Evolutionary conservation across 2,329 filamentous ascomycete species (phyloP), one percentile per base, ranked within the genome.

Genomic region (Cladosporium sp.): DNA sequence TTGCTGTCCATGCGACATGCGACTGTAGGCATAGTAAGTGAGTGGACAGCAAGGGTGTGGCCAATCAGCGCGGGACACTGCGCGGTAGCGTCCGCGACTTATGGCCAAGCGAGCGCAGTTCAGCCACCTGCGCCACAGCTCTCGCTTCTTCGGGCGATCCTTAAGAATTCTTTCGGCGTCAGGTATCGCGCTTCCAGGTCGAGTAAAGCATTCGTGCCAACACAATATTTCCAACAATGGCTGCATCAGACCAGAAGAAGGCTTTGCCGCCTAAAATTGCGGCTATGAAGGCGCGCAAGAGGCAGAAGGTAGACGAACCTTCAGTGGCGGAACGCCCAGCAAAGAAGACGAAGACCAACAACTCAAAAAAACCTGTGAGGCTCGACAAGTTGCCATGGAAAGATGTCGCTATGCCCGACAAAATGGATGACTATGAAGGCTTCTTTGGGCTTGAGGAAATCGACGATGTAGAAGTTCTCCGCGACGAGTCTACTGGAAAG

Each of bases 381-480:
- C 66, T 82, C 34, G 78, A 85, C 59, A 76, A 81, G 37, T 74
- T 88, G 57, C 74, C 77, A 66, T 88, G 85, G 85, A 82, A 81
- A 60, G 78, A 84, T 19, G 84, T 94, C 3, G 70, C 77, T 35
- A 76, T 88, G 65, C 90, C 90, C 6, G 89, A 92, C 68, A 85
- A 88, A 69, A 79, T 92, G 65, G 86, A 93, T 45, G 90, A 97
- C 74, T 90, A 90, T n/a, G 91, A 95, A 62, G 94, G 94, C 0
- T 97, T 99, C 72, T 95, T 87, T 66, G 91, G 90, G 0, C 76
- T 99, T 1, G 91, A 99, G 68, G 92, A 97, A 67, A 87, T 97
- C 47, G 90, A 96, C 15, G 91, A 90, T 52, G 90, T 99, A 1
- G 89, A 96, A 28, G 80, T 99, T n/a, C 78, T 96, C 40, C 83